Evolutionary conservation across 179 eudicot genomes (phyloP), one percentile per base, ranked within the genome.

Genomic region (Gypsophila paniculata): DNA sequence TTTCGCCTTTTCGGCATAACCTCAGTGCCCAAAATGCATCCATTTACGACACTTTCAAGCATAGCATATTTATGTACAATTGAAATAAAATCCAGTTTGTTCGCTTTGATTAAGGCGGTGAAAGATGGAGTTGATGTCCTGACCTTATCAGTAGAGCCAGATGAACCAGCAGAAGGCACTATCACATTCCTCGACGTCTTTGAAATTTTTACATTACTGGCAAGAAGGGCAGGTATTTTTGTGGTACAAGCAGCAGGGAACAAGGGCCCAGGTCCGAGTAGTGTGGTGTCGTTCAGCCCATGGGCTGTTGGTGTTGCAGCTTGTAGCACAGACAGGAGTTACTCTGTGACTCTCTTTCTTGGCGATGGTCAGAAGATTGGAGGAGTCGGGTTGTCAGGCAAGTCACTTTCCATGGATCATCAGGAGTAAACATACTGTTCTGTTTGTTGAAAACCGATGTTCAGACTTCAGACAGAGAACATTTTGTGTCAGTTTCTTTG

Each of bases 231-330:
- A 23, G 99, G 99, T 2, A 85, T 87, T 17, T 88, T 90, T 46
- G 97, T 91, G 68, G 96, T 85, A 17, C 99, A 94, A 72, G 96
- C 99, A 4, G 97, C 86, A 5, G 97, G 99, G 0, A 94, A 94
- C 78, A 81, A 76, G n/a, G 99, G 99, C 7, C 99, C 99, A 0
- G 75, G 57, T 26, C 81, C 90, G 1, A 86, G 82, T 73, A 74
- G 85, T 1, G 84, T 87, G 14, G 87, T 86, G n/a, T 91, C 99
- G 36, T 94, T 83, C 74, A 91, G 97, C 76, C 99, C 99, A 9
- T 91, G 99, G 99, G 80, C 87, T 52, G 81, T 94, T 23, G 97
- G 96, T 26, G 93, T 90, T 1, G 96, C 81, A 49, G 72, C 97
- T 72, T 86, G 87, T 68, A 74, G 46, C 77, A 91, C 94, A 0